Conservation (phyloP, 345 rosid species). For the Murraya paniculata region DNA sequence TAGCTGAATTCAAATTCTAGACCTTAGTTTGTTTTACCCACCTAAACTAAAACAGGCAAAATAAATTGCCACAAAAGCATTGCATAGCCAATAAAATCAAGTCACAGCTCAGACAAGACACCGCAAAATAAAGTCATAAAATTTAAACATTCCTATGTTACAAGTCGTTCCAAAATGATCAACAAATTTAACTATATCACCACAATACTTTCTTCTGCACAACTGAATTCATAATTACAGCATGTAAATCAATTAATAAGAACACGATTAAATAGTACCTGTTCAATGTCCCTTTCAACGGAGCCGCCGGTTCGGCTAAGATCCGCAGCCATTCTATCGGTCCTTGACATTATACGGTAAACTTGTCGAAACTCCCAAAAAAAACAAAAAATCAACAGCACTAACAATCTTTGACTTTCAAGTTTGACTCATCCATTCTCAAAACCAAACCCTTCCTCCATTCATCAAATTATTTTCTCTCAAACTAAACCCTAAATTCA, state of each 20-base stretch:
- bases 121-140: background rate
- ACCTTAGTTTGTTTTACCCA: background rate
- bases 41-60: background rate
- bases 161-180: background rate
- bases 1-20: background rate
- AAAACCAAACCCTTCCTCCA: constrained; percentile 33
- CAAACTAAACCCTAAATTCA: constrained; percentile 33
- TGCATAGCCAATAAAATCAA: background rate
- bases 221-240: background rate
- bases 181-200: background rate
- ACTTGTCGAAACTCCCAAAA: background rate
- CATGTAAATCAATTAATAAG: background rate
- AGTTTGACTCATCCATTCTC: constrained; percentile 30
- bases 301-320: constrained; percentile 81
- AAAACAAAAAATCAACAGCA: background rate
- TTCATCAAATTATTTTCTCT: constrained; percentile 25
- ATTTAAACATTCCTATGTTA: background rate
- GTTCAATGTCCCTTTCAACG: constrained; percentile 89
- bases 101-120: background rate
- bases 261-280: constrained; percentile 45
- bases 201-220: background rate
- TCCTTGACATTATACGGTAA: constrained; percentile 41
- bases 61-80: background rate
- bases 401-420: constrained; percentile 6
- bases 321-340: constrained; percentile 89